Base-by-base conservation (phyloP, 1,284 basidiomycete species). In the Rhizoctonia solani region DNA sequence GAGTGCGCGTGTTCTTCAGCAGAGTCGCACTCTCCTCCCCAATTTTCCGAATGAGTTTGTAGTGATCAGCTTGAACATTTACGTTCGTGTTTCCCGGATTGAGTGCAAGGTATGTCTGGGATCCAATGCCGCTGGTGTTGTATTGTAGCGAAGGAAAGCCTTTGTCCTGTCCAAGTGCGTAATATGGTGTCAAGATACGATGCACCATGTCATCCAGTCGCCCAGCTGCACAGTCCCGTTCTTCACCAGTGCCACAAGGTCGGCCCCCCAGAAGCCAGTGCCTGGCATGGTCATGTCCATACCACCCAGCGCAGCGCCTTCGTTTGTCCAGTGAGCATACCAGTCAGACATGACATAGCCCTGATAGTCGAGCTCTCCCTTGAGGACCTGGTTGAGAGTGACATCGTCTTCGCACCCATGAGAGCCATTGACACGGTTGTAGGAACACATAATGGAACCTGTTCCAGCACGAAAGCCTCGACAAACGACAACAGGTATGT, bases 391-490 rank as follows among this genome's bases (percentile, higher is more conserved):
- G 77, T 92, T 93, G 74, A 93, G 77, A 41, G 86, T 81, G 72
- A 86, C 83, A 73, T 86, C 81, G 74, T 91, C 92, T 75, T 92
- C 86, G 76, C 91, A 93, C 0, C 90, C 87, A 69, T 87, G 89
- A 0, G 88, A 90, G 41, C 85, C 85, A 75, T 95, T 94, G 74
- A 93, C 49, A 49, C 41, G 69, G 41, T 74, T 85, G 76, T 87
- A 87, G n/a, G 82, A 86, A 78, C 88, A 93, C 91, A 93, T 94
- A 69, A 93, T 81, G 47, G 84, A 84, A 0, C 86, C 82, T 3
- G 89, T 87, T 37, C 89, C 90, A 0, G 89, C 89, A 78, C 87
- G 83, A n/a, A 92, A 52, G 86, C 86, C 69, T 83, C 72, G 8
- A 77, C 71, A 72, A 78, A 79, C 1, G 67, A 59, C 11, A 58